Conservation (phyloP, 495 filamentous ascomycete species). For the Penicillium taxi region DNA sequence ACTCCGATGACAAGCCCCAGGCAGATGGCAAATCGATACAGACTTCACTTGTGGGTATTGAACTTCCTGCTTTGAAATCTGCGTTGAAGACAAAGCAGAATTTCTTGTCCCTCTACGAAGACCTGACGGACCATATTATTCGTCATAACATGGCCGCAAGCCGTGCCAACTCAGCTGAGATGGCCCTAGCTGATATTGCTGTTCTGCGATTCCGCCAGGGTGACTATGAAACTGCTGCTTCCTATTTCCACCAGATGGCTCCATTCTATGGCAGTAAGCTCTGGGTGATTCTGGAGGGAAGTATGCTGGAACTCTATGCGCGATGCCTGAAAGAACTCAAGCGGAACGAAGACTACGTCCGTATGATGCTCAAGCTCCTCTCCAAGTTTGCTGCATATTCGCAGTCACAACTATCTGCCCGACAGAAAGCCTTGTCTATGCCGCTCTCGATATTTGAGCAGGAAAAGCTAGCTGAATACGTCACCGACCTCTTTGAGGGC, state of each 20-base stretch:
- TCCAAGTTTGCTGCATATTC: conserved; percentile 54
- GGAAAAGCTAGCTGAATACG: conserved; percentile 50
- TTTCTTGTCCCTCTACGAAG: conserved; percentile 59
- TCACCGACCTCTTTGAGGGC: conserved; percentile 57
- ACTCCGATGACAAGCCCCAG: conserved; percentile 11
- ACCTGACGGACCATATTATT: conserved; percentile 60
- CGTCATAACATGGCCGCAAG: conserved; percentile 69
- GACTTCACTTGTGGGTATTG: conserved; percentile 32
- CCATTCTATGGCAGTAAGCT: conserved; percentile 73
- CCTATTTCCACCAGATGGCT: conserved; percentile 71
- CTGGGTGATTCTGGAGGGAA: conserved; percentile 73
- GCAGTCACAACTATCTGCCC: conserved; percentile 26
- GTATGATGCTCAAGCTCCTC: conserved; percentile 63
- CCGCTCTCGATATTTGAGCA: conserved; percentile 40
- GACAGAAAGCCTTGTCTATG: conserved; percentile 28
- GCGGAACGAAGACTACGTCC: conserved; percentile 71
- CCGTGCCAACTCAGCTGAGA: conserved; percentile 64
- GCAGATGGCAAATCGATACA: conserved; percentile 28
- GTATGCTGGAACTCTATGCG: conserved; percentile 79
- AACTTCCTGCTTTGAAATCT: conserved; percentile 21
- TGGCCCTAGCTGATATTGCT: conserved; percentile 77
- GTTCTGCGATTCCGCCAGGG: conserved; percentile 63
- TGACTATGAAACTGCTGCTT: conserved; percentile 67
- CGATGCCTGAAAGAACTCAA: conserved; percentile 72
- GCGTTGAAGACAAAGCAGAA: conserved; percentile 26